Base-by-base conservation (phyloP, 1,139 yeast genomes). In the Blastobotrys proliferans region DNA sequence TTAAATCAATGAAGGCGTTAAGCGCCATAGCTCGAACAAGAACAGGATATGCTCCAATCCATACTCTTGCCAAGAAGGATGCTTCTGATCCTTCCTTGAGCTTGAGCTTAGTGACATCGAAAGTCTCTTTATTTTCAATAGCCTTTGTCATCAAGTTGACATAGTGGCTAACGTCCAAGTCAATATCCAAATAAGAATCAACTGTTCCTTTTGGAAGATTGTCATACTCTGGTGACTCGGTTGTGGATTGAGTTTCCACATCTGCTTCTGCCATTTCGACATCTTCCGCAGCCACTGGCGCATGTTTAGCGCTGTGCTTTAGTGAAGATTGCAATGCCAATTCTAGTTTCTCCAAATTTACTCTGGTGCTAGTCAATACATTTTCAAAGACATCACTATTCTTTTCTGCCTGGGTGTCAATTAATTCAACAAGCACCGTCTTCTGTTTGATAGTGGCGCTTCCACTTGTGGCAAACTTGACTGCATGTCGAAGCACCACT, bases 251-350 rank as follows among this genome's bases (percentile, higher is more conserved):
- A 6, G 24, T 10, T 20, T 33, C 28, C n/a, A 13, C 19, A 3
- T 4, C 25, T 10, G 32, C 8, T 13, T 30, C 42, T 3, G n/a
- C 34, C 26, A 24, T 22, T 6, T 11, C 16, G 6, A 24, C 33
- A 18, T 18, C 42, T 11, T 32, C 42, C 10, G 25, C 20, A 5
- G 14, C 30, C 5, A 17, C 25, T 3, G 19, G 9, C 5, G 8
- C 18, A 3, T 4, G n/a, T 14, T 11, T 8, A 16, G 6, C 11
- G 9, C 9, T 11, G 17, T 24, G 30, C 21, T 28, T 60, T 45
- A 82, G 66, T 1, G 87, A 79, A 1, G 81, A 70, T 66, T 84
- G 83, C 40, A 85, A 67, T 47, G 73, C 70, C 70, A 85, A 74
- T 64, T 86, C 95, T 51, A 86, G 72, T 11, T 76, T 71, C 30